phyloP scores from a whole-genome alignment of 148 eudicot species.

The Vaccinium darrowii region DNA sequence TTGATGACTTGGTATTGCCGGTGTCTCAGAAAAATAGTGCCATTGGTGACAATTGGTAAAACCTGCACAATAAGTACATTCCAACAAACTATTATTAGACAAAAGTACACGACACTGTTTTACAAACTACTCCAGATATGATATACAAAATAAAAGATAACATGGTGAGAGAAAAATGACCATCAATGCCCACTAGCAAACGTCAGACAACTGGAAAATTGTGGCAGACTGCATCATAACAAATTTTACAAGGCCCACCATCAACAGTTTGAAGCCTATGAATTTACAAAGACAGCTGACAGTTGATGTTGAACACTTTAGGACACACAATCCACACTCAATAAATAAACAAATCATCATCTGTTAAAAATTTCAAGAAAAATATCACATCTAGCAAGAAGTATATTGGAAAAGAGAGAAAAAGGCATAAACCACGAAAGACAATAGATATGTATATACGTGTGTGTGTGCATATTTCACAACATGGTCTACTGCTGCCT shows the following conservation, averaged over 20 bases:
- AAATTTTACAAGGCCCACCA: not conserved
- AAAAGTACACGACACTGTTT: not conserved
- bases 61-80: not conserved
- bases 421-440: not conserved
- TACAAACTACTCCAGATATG: not conserved
- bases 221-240: not conserved
- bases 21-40: conserved; percentile 31
- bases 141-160: not conserved
- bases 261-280: not conserved
- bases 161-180: not conserved
- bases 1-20: conserved; percentile 20
- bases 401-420: not conserved
- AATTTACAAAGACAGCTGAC: not conserved
- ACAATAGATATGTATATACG: not conserved
- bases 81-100: not conserved
- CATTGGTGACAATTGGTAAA: conserved; percentile 23
- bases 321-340: not conserved
- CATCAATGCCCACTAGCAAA: not conserved
- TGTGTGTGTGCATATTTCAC: not conserved
- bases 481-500: not conserved
- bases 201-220: not conserved
- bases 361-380: not conserved
- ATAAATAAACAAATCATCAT: not conserved
- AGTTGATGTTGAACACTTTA: not conserved
- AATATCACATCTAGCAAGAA: not conserved